Evolutionary conservation across 1,284 basidiomycete genomes (phyloP).

Genomic region (Moesziomyces antarcticus): DNA sequence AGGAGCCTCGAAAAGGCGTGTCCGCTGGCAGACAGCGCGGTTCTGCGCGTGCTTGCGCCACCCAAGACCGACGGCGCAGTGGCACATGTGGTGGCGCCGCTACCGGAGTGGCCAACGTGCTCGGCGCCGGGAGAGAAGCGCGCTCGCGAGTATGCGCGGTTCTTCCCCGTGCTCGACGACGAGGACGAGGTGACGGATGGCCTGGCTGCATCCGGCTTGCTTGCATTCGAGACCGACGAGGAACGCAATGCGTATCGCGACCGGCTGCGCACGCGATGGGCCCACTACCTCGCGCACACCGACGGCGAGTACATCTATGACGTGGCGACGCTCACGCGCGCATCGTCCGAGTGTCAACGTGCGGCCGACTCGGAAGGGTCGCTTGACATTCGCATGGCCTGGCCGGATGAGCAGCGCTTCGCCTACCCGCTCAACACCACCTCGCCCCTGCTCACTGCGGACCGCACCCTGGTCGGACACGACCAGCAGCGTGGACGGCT

Average conservation of each 20-base stretch:
- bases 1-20: slow-evolving; percentile 31
- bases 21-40: slow-evolving; percentile 45
- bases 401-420: slow-evolving; percentile 70
- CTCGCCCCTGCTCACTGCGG: slow-evolving; percentile 72
- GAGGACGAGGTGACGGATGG: slow-evolving; percentile 36
- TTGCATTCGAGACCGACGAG: slow-evolving; percentile 21
- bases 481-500: slow-evolving; percentile 82
- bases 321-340: not conserved
- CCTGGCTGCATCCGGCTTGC: slow-evolving; percentile 19
- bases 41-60: slow-evolving; percentile 44
- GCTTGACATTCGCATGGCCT: slow-evolving; percentile 64
- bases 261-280: slow-evolving; percentile 20
- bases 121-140: slow-evolving; percentile 7
- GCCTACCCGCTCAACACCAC: slow-evolving; percentile 47
- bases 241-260: slow-evolving; percentile 31
- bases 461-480: slow-evolving; percentile 78
- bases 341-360: too few species aligned
- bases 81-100: slow-evolving; percentile 15
- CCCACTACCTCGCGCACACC: slow-evolving; percentile 8
- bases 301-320: slow-evolving; percentile 41
- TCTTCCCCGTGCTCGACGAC: slow-evolving; percentile 23
- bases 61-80: not conserved
- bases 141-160: not conserved
- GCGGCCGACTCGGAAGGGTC: not conserved
- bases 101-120: slow-evolving; percentile 15